Conservation (phyloP, 805 yeast genomes). For the Yamadazyma nakazawae region DNA sequence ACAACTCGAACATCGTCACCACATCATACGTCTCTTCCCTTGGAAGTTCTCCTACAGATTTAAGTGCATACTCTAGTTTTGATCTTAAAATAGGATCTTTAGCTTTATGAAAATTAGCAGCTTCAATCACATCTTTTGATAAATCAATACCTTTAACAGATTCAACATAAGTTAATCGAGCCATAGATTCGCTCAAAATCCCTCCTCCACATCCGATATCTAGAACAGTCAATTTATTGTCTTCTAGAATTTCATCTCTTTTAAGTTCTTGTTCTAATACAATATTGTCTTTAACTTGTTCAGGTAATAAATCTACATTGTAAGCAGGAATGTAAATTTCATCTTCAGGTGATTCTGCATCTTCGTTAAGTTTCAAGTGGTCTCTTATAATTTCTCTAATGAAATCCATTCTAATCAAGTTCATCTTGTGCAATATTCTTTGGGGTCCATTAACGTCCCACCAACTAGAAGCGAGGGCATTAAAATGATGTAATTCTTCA, state of each 20-base stretch:
- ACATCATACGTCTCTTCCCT: constrained; percentile 57
- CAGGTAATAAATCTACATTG: constrained; percentile 63
- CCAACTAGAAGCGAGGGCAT: constrained; percentile 90
- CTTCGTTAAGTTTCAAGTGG: constrained; percentile 41
- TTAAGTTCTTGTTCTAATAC: constrained; percentile 47
- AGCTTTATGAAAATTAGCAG: constrained; percentile 66
- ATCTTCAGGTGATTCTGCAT: constrained; percentile 29
- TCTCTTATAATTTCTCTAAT: constrained; percentile 57
- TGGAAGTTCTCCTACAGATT: constrained; percentile 59
- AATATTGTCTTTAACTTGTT: constrained; percentile 46
- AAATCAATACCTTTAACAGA: constrained; percentile 81
- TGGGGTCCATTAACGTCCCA: constrained; percentile 96
- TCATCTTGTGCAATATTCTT: constrained; percentile 92
- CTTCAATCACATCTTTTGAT: constrained; percentile 75
- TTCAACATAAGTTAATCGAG: constrained; percentile 62
- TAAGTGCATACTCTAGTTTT: constrained; percentile 58
- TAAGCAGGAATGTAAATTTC: constrained; percentile 76
- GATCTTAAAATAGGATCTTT: constrained; percentile 60
- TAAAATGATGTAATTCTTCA: constrained; percentile 78
- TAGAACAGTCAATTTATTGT: constrained; percentile 50
- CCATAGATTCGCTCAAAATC: constrained; percentile 79
- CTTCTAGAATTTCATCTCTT: constrained; percentile 33
- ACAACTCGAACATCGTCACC: constrained; percentile 88
- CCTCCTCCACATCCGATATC: constrained; percentile 99
- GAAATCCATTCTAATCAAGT: constrained; percentile 83